Evolutionary conservation across 805 yeast species (phyloP).

Genomic region (Maudiozyma saulgeensis): DNA sequence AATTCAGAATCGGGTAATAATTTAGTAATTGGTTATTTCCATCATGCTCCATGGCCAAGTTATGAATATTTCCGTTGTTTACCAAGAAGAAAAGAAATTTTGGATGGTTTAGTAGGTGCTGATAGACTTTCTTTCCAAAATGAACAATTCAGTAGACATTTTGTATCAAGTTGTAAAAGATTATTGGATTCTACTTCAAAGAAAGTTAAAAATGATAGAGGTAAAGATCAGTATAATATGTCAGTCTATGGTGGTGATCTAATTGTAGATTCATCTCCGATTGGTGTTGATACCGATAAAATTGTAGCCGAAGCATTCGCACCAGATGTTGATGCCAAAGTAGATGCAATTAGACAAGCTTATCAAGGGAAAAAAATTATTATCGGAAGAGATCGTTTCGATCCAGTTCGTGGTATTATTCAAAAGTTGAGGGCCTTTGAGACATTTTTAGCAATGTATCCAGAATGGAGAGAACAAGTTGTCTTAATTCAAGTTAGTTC

Average conservation of each 20-base stretch:
- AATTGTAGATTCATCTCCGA: slow-evolving; percentile 67
- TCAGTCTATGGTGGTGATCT: slow-evolving; percentile 71
- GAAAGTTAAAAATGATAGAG: slow-evolving; percentile 21
- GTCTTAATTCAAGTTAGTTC: slow-evolving; percentile 87
- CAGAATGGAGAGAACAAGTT: slow-evolving; percentile 82
- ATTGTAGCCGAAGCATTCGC: slow-evolving; percentile 52
- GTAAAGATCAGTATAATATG: slow-evolving; percentile 31
- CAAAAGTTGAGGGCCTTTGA: slow-evolving; percentile 91
- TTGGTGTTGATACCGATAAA: slow-evolving; percentile 74
- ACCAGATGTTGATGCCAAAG: slow-evolving; percentile 47
- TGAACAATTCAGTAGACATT: slow-evolving; percentile 79
- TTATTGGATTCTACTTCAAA: slow-evolving; percentile 69
- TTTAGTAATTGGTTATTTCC: slow-evolving; percentile 64
- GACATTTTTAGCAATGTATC: slow-evolving; percentile 78
- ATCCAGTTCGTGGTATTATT: slow-evolving; percentile 83
- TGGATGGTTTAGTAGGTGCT: slow-evolving; percentile 89
- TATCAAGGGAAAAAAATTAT: slow-evolving; percentile 65
- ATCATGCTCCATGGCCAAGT: slow-evolving; percentile 92
- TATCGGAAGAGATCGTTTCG: slow-evolving; percentile 90
- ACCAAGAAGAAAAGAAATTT: slow-evolving; percentile 68
- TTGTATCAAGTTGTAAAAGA: slow-evolving; percentile 81
- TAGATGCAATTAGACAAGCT: slow-evolving; percentile 50
- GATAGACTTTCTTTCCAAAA: slow-evolving; percentile 82
- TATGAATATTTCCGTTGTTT: slow-evolving; percentile 88
- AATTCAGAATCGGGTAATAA: slow-evolving; percentile 23